Percentiles rank a stretch among this genome's conserved stretches.
phyloP scores from a whole-genome alignment of 2,329 filamentous ascomycete genomes.

The Apiospora kogelbergensis region DNA sequence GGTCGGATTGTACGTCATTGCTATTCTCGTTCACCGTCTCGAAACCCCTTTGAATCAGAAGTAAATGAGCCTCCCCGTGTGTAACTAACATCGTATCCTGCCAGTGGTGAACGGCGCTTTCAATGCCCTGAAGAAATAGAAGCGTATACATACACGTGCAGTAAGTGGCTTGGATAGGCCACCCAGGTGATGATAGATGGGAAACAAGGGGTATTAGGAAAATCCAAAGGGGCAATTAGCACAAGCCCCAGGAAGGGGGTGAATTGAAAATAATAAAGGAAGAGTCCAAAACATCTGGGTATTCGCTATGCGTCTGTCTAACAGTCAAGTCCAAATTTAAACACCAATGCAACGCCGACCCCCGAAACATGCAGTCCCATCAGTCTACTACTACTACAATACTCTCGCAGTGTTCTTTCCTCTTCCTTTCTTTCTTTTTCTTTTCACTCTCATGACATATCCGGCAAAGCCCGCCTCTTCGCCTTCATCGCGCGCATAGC shows the following conservation, averaged over 20 bases:
- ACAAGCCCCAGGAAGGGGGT: background rate
- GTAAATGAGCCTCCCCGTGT: too few relatives aligned
- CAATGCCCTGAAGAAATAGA: background rate
- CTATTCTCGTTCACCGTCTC: too few relatives aligned
- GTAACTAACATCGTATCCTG: background rate
- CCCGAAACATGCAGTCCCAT: background rate
- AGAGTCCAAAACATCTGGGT: slow-evolving; percentile 1
- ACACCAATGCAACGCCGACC: background rate
- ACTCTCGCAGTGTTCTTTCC: too few relatives aligned
- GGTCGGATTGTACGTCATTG: background rate
- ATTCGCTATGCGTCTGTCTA: slow-evolving; percentile 11
- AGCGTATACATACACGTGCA: background rate
- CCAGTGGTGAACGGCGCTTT: background rate
- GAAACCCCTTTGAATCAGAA: too few relatives aligned
- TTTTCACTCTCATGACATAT: slow-evolving; percentile 7
- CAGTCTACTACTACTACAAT: background rate
- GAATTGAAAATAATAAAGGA: background rate
- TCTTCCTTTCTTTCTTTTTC: background rate
- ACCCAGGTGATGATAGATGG: too few relatives aligned
- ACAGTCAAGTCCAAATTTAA: background rate
- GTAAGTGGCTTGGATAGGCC: too few relatives aligned
- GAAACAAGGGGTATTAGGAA: too few relatives aligned
- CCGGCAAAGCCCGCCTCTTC: slow-evolving; percentile 37
- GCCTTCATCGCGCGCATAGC: slow-evolving; percentile 60
- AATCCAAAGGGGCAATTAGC: too few relatives aligned